Evolutionary conservation across 2,329 filamentous ascomycete genomes (phyloP).

Genomic region (Hymenoscyphus repandus): DNA sequence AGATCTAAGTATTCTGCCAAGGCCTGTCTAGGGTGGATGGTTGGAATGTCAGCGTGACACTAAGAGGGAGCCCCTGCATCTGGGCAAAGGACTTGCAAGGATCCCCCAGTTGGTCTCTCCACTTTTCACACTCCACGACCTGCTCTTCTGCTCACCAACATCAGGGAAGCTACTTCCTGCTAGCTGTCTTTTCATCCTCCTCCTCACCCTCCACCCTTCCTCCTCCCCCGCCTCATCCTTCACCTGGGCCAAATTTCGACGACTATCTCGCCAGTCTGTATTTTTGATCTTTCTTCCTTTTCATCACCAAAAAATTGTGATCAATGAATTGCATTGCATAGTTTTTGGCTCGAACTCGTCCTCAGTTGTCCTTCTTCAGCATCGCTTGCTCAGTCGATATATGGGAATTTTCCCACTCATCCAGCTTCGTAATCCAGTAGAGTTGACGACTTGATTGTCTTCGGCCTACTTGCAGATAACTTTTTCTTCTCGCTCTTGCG

Average conservation of each 20-base stretch:
- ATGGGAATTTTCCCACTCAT: neutral
- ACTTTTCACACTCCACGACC: neutral
- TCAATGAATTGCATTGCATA: constrained; percentile 9
- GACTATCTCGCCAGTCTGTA: neutral
- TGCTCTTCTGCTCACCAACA: neutral
- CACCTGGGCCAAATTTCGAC: neutral
- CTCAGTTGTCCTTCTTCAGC: constrained; percentile 9
- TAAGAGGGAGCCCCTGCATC: too few species aligned
- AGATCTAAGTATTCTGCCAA: too few species aligned
- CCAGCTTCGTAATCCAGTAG: constrained; percentile 17
- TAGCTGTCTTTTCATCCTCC: neutral
- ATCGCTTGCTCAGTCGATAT: constrained; percentile 2
- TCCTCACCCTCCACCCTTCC: constrained; percentile 2
- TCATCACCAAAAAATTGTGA: neutral
- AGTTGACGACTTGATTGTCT: constrained; percentile 30
- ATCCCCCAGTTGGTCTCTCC: too few species aligned
- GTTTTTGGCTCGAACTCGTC: neutral
- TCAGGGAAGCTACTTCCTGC: neutral
- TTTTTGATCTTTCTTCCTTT: neutral
- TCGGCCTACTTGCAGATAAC: constrained; percentile 20
- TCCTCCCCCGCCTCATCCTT: constrained; percentile 10
- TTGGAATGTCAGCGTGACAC: too few species aligned
- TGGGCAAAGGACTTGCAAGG: too few species aligned
- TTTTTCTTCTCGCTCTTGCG: constrained; percentile 13
- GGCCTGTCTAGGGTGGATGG: too few species aligned